A percentile compares a stretch with the other conserved stretches of the same genome.
Conservation (phyloP, 1,139 yeast species). For the Scheffersomyces segobiensis region DNA sequence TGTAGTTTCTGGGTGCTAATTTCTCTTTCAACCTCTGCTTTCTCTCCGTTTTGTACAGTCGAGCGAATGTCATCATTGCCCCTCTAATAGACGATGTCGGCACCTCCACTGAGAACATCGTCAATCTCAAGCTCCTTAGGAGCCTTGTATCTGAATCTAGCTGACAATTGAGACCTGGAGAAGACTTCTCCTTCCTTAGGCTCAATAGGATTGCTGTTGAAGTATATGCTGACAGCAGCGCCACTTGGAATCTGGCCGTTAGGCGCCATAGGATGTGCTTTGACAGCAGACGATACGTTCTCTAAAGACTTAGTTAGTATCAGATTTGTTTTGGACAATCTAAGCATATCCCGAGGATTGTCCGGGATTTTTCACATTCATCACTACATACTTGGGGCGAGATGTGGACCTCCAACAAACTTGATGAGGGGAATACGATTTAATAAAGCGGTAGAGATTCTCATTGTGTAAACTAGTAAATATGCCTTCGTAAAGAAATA, state of each 20-base stretch:
- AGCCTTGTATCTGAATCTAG: conserved; percentile 64
- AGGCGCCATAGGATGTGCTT: conserved; percentile 55
- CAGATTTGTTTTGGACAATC: not conserved
- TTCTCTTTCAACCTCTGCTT: not conserved
- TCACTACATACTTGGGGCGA: conserved; percentile 47
- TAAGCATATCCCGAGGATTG: not conserved
- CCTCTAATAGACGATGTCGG: conserved; percentile 44
- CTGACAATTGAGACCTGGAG: conserved; percentile 66
- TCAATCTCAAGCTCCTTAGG: conserved; percentile 72
- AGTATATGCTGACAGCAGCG: conserved; percentile 16
- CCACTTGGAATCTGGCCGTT: conserved; percentile 48
- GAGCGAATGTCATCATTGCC: not conserved
- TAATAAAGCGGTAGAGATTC: conserved; percentile 30
- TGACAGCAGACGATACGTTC: conserved; percentile 24
- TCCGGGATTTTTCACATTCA: conserved; percentile 23
- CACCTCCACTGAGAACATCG: conserved; percentile 75
- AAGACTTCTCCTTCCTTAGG: conserved; percentile 50
- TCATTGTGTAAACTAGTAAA: conserved; percentile 21
- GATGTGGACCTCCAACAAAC: conserved; percentile 63
- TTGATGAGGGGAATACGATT: conserved; percentile 58
- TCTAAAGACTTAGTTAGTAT: conserved; percentile 25
- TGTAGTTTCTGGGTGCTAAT: not conserved
- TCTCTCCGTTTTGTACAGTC: not conserved
- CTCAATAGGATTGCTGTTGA: conserved; percentile 37
- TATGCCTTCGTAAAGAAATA: not conserved